phyloP scores from a whole-genome alignment of 805 yeast genomes.

The Candida qinlingensis region DNA sequence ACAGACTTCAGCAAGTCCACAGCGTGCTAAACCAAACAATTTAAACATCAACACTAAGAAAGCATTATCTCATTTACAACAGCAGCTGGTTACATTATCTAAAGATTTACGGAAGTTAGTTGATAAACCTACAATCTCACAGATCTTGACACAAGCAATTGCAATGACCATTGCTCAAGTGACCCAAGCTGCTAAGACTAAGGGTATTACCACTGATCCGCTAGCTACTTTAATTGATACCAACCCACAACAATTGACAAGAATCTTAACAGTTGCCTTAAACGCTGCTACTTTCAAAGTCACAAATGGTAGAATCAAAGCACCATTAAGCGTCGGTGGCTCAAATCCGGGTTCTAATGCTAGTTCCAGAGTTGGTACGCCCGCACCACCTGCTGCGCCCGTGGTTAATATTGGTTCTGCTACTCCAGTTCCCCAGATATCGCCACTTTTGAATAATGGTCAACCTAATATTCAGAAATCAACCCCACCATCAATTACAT shows the following conservation, averaged over 20 bases:
- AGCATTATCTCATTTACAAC: constrained; percentile 78
- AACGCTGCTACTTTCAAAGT: constrained; percentile 68
- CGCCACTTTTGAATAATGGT: background rate
- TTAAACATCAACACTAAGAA: constrained; percentile 40
- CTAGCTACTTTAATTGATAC: constrained; percentile 71
- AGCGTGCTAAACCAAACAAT: constrained; percentile 12
- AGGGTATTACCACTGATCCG: constrained; percentile 76
- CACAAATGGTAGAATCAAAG: constrained; percentile 48
- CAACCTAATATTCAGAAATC: background rate
- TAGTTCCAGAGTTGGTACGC: constrained; percentile 14
- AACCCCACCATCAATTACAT: background rate
- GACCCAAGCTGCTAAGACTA: constrained; percentile 80
- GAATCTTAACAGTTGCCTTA: constrained; percentile 73
- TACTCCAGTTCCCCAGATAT: background rate
- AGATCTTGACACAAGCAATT: constrained; percentile 80
- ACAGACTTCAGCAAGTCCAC: constrained; percentile 23
- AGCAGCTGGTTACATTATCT: constrained; percentile 75
- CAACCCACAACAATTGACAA: constrained; percentile 75
- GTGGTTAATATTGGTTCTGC: background rate
- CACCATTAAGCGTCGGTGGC: constrained; percentile 29
- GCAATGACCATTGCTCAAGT: constrained; percentile 92
- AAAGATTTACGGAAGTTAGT: constrained; percentile 65
- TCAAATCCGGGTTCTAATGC: constrained; percentile 15
- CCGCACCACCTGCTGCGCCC: constrained; percentile 8
- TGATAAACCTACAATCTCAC: constrained; percentile 78